Conservation (phyloP, 2,329 filamentous ascomycete genomes). For the Pseudocercospora musae region DNA sequence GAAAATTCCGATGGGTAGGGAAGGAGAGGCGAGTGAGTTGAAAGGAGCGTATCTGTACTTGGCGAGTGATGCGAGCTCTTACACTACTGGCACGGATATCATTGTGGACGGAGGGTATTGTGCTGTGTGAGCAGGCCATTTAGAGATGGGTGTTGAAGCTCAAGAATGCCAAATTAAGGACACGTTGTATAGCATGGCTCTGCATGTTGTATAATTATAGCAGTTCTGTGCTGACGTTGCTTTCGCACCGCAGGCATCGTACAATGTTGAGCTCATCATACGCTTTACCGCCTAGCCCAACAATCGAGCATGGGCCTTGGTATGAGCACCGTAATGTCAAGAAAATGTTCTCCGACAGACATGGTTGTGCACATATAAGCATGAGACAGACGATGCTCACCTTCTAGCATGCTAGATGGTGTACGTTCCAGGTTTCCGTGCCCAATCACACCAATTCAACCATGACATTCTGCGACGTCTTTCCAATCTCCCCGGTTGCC, state of each 20-base stretch:
- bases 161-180: background rate
- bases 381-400: background rate
- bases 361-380: background rate
- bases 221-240: background rate
- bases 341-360: background rate
- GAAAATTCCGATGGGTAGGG: slow-evolving; percentile 50
- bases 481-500: background rate
- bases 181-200: background rate
- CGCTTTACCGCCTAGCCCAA: background rate
- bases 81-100: slow-evolving; percentile 32
- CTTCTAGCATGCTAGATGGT: background rate
- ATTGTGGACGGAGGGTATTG: slow-evolving; percentile 35
- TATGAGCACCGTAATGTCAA: background rate
- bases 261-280: background rate
- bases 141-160: background rate
- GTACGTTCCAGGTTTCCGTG: background rate
- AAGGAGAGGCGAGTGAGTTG: slow-evolving; percentile 32
- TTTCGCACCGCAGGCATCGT: background rate
- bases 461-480: background rate
- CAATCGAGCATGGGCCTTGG: background rate
- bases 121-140: slow-evolving; percentile 8
- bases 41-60: slow-evolving; percentile 34
- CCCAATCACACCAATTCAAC: background rate
- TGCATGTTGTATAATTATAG: background rate
- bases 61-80: slow-evolving; percentile 33